A percentile compares a stretch with the other conserved stretches of the same genome.
Conservation (phyloP, 2,329 filamentous ascomycete species). For the Xylariaceae sp. region DNA sequence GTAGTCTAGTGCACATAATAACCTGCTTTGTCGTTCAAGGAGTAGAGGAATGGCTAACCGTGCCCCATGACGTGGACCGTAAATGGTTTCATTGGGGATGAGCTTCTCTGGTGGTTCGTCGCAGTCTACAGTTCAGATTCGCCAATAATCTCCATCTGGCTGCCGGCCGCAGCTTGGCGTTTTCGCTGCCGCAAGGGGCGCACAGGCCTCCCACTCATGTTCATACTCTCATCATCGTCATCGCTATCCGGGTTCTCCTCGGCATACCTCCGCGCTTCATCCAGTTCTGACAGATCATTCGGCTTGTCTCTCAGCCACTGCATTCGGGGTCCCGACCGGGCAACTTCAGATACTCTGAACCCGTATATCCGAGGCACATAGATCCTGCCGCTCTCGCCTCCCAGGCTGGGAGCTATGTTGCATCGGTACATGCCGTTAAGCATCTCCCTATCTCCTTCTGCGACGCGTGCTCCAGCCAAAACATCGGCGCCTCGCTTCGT, state of each 20-base stretch:
- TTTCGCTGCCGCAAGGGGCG: conserved; percentile 38
- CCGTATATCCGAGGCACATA: conserved; percentile 97
- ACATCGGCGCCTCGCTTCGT: conserved; percentile 62
- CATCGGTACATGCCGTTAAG: conserved; percentile 83
- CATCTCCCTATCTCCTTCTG: conserved; percentile 43
- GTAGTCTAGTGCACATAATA: no score
- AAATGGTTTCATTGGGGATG: no score
- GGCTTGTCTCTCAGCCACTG: conserved; percentile 90
- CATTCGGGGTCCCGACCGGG: conserved; percentile 88
- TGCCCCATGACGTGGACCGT: no score
- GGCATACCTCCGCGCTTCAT: conserved; percentile 62
- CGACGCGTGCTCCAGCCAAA: conserved; percentile 38
- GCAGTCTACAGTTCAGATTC: conserved; percentile 48
- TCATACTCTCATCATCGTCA: conserved; percentile 49
- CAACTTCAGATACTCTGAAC: conserved; percentile 87
- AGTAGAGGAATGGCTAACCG: no score
- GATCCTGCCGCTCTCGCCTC: conserved; percentile 70
- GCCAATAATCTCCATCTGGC: conserved; percentile 53
- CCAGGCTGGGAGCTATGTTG: conserved; percentile 86
- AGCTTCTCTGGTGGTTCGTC: neutral
- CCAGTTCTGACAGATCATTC: conserved; percentile 70
- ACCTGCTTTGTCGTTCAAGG: no score
- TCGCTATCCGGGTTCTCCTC: conserved; percentile 51
- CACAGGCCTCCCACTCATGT: conserved; percentile 36
- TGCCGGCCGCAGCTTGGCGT: conserved; percentile 46